Conservation (phyloP, 1,284 basidiomycete species). For the Uromyces viciae-fabae region DNA sequence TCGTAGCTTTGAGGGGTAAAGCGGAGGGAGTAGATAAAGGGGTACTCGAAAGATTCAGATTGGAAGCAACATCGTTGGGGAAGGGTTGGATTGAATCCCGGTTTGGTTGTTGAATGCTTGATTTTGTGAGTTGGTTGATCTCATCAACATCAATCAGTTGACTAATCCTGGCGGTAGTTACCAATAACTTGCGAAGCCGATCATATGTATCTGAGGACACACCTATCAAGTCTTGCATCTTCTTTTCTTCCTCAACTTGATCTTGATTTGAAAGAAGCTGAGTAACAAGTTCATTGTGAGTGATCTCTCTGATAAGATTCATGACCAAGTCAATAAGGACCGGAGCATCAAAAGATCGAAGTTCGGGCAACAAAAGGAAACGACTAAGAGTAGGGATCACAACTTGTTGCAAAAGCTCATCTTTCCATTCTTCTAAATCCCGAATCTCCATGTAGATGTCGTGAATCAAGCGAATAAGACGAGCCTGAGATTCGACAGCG, state of each 20-base stretch:
- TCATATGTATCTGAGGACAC: conserved; percentile 33
- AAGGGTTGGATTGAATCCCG: conserved; percentile 51
- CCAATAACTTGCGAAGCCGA: conserved; percentile 23
- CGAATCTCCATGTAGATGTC: conserved; percentile 57
- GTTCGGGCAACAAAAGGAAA: conserved; percentile 25
- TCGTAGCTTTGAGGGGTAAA: conserved; percentile 61
- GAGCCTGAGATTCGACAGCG: conserved; percentile 52
- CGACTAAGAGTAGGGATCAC: conserved; percentile 35
- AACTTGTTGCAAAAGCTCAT: conserved; percentile 46
- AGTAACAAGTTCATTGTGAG: conserved; percentile 42
- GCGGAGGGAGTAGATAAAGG: conserved; percentile 45
- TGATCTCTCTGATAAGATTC: conserved; percentile 33
- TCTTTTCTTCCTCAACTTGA: conserved; percentile 5
- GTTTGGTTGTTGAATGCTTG: conserved; percentile 12
- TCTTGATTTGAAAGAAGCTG: conserved; percentile 34
- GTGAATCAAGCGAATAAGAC: conserved; percentile 55
- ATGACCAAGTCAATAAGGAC: conserved; percentile 26
- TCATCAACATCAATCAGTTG: conserved; percentile 22
- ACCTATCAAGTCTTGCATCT: neutral
- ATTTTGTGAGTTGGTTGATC: conserved; percentile 21
- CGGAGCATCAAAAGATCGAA: conserved; percentile 28
- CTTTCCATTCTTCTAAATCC: conserved; percentile 55
- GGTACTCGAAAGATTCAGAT: conserved; percentile 14
- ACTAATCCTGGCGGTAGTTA: conserved; percentile 19
- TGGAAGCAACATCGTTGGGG: neutral